phyloP scores from a whole-genome alignment of 495 filamentous ascomycete species.

The Aspergillus indologenus region DNA sequence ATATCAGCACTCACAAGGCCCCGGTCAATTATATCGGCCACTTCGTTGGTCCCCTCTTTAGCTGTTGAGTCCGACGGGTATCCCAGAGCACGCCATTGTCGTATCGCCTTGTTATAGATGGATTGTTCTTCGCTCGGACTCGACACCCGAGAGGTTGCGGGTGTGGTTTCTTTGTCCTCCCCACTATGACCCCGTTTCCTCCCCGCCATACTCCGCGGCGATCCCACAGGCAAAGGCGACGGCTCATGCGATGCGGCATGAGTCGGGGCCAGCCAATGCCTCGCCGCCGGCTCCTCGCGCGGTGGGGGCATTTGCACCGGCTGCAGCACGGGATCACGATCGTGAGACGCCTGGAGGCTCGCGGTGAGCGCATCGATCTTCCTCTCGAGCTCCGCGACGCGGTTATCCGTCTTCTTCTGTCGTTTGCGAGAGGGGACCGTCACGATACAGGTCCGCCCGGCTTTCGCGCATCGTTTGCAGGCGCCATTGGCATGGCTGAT shows the following conservation, averaged over 20 bases:
- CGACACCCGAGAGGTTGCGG: slow-evolving; percentile 19
- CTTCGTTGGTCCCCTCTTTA: slow-evolving; percentile 21
- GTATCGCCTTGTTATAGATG: slow-evolving; percentile 9
- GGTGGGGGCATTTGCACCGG: slow-evolving; percentile 4
- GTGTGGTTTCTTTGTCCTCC: slow-evolving; percentile 21
- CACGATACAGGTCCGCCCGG: slow-evolving; percentile 72
- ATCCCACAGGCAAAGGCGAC: slow-evolving; percentile 1
- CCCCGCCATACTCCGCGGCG: slow-evolving; percentile 10
- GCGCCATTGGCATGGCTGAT: slow-evolving; percentile 53
- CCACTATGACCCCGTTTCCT: slow-evolving; percentile 28
- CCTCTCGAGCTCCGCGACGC: slow-evolving; percentile 89
- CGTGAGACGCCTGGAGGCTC: slow-evolving; percentile 56
- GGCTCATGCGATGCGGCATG: slow-evolving; percentile 10
- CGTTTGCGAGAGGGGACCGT: slow-evolving; percentile 81
- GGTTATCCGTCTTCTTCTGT: slow-evolving; percentile 89
- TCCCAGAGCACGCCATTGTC: slow-evolving; percentile 9
- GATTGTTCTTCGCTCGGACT: slow-evolving; percentile 30
- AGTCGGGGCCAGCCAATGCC: slow-evolving; percentile 19
- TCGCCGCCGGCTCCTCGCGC: slow-evolving; percentile 11
- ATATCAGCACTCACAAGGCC: slow-evolving; percentile 60
- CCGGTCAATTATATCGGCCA: slow-evolving; percentile 68
- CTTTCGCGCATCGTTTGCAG: slow-evolving; percentile 86
- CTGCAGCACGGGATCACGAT: slow-evolving; percentile 12
- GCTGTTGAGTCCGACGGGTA: slow-evolving; percentile 7
- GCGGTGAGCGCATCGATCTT: slow-evolving; percentile 90